Conservation (phyloP, 164 flowering plant species). For the Warburgia ugandensis region DNA sequence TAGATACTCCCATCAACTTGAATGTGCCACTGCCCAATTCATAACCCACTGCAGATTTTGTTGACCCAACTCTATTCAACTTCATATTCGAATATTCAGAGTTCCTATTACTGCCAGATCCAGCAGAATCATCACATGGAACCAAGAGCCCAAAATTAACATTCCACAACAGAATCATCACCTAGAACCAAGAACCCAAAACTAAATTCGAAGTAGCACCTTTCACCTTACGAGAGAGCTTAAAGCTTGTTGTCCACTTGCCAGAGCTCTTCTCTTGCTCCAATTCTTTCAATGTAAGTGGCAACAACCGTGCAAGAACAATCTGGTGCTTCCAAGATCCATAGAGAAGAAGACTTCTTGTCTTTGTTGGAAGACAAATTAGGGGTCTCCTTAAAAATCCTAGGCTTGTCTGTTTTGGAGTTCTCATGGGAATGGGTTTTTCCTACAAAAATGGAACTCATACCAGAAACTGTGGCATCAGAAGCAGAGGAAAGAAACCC, state of each 20-base stretch:
- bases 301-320: conserved; percentile 89
- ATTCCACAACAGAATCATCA: conserved; percentile 28
- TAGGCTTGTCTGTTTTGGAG: conserved; percentile 21
- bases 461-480: conserved; percentile 15
- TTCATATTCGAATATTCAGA: conserved; percentile 5
- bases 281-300: conserved; percentile 83
- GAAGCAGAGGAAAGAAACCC: too few species aligned
- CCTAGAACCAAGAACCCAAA: conserved; percentile 61
- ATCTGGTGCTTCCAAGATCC: conserved; percentile 93
- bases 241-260: conserved; percentile 87
- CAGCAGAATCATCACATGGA: too few species aligned
- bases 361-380: conserved; percentile 20
- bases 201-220: conserved; percentile 81
- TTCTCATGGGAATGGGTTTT: conserved; percentile 18
- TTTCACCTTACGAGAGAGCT: conserved; percentile 66
- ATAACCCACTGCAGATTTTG: conserved; percentile 20
- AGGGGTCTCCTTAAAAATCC: conserved; percentile 19
- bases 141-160: too few species aligned
- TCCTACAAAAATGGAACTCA: conserved; percentile 32
- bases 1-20: too few species aligned
- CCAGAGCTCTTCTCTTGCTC: conserved; percentile 85
- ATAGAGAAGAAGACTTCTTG: conserved; percentile 43
- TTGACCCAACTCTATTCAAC: conserved; percentile 20
- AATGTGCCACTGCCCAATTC: conserved; percentile 17
- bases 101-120: conserved; percentile 11